Evolutionary conservation across 2,329 filamentous ascomycete species (phyloP), one percentile per base, ranked within the genome.

Genomic region (Teratosphaeria gauchensis): DNA sequence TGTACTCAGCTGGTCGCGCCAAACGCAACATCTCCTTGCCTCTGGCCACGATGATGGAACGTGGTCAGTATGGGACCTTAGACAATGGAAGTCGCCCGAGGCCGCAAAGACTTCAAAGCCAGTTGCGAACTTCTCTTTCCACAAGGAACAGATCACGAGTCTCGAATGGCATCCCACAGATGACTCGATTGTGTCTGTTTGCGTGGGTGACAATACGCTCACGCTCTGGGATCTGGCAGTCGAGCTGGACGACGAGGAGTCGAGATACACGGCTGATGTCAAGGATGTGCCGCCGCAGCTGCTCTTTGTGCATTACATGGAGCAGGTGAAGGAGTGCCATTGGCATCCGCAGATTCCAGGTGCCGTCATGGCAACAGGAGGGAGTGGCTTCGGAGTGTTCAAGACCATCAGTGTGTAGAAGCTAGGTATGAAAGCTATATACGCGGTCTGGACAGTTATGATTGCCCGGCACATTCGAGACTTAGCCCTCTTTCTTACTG

Each of bases 121-220:
- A 0, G 89, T 97, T n/a, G 94, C 94, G 3, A 88, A 87, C 67
- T 99, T 97, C 77, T 82, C 85, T 69, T 97, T 96, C 80, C 92
- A 99, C 81, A 92, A 90, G 75, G 90, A 96, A 75, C 94, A 96
- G 67, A 90, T 99, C 68, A 99, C 94, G 6, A 90, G 88, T 66
- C 83, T 99, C 46, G 92, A 97, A 77, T 99, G 94, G 92, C 92
- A 97, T 74, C 92, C 94, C 2, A 92, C 90, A 1, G 94, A 99
- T 70, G 92, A 99, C 79, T 95, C 89, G 72, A 95, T 97, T 69
- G 85, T 99, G 16, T 89, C 90, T 2, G 91, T 97, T 51, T 92
- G 90, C 24, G 90, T 90, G 0, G 94, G 87, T 52, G 94, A 99
- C 74, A 92, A 92, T 76, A 97, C 92, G 0, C 84, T 97, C 33